Evolutionary conservation across 345 rosid genomes (phyloP).

Genomic region (Syzygium aromaticum): DNA sequence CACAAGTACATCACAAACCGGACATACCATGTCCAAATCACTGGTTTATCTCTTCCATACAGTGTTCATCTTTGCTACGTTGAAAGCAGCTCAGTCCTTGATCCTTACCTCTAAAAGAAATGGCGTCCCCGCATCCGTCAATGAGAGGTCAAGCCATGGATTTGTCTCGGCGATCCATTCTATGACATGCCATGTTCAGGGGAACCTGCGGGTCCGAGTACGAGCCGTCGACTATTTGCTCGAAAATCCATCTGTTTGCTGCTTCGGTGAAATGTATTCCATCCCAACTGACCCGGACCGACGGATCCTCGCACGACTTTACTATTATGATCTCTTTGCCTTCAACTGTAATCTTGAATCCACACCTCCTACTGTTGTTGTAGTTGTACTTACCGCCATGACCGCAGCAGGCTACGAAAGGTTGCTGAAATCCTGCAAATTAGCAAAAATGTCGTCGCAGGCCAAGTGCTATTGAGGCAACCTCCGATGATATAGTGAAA

Average conservation of each 20-base stretch:
- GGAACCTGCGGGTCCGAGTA: conserved; percentile 51
- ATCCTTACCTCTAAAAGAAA: neutral
- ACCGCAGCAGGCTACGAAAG: conserved; percentile 64
- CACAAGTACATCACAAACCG: neutral
- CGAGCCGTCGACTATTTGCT: conserved; percentile 30
- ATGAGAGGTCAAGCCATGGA: neutral
- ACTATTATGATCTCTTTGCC: conserved; percentile 43
- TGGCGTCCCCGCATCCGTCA: neutral
- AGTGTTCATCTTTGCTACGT: neutral
- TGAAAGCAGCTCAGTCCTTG: neutral
- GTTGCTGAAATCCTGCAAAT: conserved; percentile 36
- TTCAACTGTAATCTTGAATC: conserved; percentile 25
- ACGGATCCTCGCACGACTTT: conserved; percentile 49
- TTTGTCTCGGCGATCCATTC: neutral
- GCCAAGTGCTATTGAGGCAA: neutral
- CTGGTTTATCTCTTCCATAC: neutral
- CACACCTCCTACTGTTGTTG: conserved; percentile 38
- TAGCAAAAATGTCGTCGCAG: neutral
- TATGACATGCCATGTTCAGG: conserved; percentile 32
- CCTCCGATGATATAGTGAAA: neutral
- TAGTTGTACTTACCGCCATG: conserved; percentile 67
- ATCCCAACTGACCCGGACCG: conserved; percentile 51
- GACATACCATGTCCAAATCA: neutral
- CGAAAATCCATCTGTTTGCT: conserved; percentile 53
- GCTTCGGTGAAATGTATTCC: conserved; percentile 68